These are phyloP conservation scores for Hypholoma fasciculare DNA, from an alignment of 768 basidiomycete species.

Conservation along the genomic window DNA sequence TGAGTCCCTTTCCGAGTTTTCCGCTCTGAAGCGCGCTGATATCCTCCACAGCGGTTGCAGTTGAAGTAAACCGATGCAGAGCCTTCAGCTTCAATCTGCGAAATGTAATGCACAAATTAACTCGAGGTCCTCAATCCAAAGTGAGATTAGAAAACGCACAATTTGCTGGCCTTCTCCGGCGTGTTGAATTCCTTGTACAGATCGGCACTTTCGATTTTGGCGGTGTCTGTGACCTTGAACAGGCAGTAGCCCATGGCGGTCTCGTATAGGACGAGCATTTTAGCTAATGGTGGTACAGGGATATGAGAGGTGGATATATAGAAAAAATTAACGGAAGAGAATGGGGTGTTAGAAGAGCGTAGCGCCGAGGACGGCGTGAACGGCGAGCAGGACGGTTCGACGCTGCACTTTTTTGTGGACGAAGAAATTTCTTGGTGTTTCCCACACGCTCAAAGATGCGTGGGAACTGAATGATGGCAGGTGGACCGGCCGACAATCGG, in stretches of 20 bases:
- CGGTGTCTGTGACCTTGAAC: slow-evolving; percentile 91
- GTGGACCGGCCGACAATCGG: not conserved
- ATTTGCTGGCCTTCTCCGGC: slow-evolving; percentile 87
- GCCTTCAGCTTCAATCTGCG: slow-evolving; percentile 92
- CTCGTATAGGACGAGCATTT: slow-evolving; percentile 97
- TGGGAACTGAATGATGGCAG: slow-evolving; percentile 24
- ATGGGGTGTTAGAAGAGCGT: slow-evolving; percentile 6
- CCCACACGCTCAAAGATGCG: slow-evolving; percentile 23
- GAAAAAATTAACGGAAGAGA: not conserved
- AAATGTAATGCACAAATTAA: slow-evolving; percentile 11
- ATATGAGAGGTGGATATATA: slow-evolving; percentile 1
- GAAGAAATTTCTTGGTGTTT: slow-evolving; percentile 29
- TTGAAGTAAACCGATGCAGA: slow-evolving; percentile 94
- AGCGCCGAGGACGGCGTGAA: slow-evolving; percentile 15
- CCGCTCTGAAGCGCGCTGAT: slow-evolving; percentile 90
- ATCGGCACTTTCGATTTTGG: slow-evolving; percentile 84
- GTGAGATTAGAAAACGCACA: slow-evolving; percentile 53
- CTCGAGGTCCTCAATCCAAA: slow-evolving; percentile 1
- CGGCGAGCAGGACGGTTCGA: slow-evolving; percentile 19
- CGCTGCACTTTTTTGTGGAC: slow-evolving; percentile 23
- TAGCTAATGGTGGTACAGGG: slow-evolving; percentile 14
- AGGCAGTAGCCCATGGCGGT: slow-evolving; percentile 96
- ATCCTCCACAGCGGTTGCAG: slow-evolving; percentile 96
- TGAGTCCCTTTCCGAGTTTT: slow-evolving; percentile 89
- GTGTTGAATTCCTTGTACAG: slow-evolving; percentile 92